Conservation (phyloP, 2,329 filamentous ascomycete species). For the Trichoderma koningii region DNA sequence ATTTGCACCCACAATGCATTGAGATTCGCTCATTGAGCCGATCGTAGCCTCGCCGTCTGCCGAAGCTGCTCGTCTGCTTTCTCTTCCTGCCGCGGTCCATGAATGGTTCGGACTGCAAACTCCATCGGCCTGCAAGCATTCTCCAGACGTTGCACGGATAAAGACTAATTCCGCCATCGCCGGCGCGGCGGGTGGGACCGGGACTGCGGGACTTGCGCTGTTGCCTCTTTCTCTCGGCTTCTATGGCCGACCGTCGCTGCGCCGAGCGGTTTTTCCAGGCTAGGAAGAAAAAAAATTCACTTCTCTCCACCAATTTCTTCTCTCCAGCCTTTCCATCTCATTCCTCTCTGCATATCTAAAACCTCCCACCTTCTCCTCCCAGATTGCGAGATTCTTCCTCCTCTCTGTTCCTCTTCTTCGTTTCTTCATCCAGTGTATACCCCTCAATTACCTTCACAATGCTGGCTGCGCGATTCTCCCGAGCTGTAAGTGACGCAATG, state of each 20-base stretch:
- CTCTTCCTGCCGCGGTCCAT: constrained; percentile 3
- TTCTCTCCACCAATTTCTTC: constrained; percentile 34
- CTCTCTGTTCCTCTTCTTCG: constrained; percentile 35
- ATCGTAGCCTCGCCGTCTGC: constrained; percentile 15
- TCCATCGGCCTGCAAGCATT: neutral
- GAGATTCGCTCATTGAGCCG: constrained; percentile 2
- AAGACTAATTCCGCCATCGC: constrained; percentile 4
- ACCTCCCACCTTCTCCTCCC: constrained; percentile 33
- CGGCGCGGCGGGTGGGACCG: constrained; percentile 25
- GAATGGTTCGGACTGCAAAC: neutral
- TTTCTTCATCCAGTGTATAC: constrained; percentile 42
- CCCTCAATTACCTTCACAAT: constrained; percentile 55
- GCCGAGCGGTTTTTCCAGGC: constrained; percentile 20
- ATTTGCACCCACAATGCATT: too few relatives aligned
- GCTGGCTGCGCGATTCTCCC: constrained; percentile 70
- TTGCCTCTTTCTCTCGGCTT: constrained; percentile 49
- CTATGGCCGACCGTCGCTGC: constrained; percentile 42
- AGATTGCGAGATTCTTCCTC: constrained; percentile 34
- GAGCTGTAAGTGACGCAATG: constrained; percentile 64
- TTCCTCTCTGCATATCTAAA: constrained; percentile 33
- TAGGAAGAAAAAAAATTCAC: constrained; percentile 41
- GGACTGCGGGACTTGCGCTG: constrained; percentile 29
- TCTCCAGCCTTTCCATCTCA: constrained; percentile 32
- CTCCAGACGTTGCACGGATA: constrained; percentile 6
- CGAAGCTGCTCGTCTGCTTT: neutral